Conservation (phyloP, 2,329 filamentous ascomycete genomes). For the Shiraia bambusicola region DNA sequence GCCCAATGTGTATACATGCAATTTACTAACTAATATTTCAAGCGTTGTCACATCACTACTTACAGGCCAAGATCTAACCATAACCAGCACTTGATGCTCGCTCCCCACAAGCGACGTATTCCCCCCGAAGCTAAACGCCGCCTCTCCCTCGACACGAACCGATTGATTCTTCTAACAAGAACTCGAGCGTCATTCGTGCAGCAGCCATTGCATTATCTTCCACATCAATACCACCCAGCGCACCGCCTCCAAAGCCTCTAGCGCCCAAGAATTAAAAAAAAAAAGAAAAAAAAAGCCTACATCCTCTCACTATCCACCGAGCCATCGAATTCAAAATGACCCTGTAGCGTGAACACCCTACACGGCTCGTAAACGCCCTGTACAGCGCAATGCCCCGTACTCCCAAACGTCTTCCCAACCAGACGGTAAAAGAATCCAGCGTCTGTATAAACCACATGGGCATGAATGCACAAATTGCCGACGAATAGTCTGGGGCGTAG, state of each 20-base stretch:
- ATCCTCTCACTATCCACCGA: constrained; percentile 46
- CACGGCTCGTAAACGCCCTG: constrained; percentile 46
- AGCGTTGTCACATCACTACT: no score
- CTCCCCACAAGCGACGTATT: no score
- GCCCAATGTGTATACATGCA: no score
- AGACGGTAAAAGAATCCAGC: constrained; percentile 14
- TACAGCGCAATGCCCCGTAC: constrained; percentile 38
- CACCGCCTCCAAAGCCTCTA: constrained; percentile 19
- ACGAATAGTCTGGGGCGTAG: constrained; percentile 15
- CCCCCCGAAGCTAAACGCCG: no score
- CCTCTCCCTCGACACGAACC: no score
- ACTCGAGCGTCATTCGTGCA: constrained; percentile 36
- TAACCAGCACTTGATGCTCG: no score
- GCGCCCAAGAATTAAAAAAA: constrained; percentile 29
- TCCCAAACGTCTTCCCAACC: constrained; percentile 24
- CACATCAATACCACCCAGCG: constrained; percentile 19
- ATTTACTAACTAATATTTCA: no score
- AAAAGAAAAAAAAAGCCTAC: no score
- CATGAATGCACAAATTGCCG: constrained; percentile 47
- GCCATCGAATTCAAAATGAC: constrained; percentile 49
- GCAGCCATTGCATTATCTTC: constrained; percentile 36
- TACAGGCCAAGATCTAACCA: no score
- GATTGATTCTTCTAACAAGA: constrained; percentile 25
- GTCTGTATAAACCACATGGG: constrained; percentile 30
- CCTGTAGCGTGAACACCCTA: constrained; percentile 46